These are phyloP conservation scores for Tilletia indica DNA, from an alignment of 1,284 basidiomycete species.

Conservation along the genomic window DNA sequence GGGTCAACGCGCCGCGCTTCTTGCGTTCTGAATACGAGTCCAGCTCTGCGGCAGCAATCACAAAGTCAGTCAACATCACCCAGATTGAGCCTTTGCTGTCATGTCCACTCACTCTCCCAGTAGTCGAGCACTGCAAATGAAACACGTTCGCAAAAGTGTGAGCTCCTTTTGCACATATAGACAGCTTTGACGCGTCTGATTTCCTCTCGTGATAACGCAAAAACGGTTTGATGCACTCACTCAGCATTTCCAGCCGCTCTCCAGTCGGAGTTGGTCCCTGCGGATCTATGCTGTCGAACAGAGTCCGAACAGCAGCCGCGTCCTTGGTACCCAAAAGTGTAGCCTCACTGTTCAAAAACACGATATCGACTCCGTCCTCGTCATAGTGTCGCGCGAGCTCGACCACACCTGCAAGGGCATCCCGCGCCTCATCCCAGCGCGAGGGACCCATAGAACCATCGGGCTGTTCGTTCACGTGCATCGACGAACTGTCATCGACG, in stretches of 20 bases:
- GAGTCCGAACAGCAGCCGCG: conserved; percentile 21
- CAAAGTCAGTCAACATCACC: background rate
- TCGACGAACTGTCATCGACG: conserved; percentile 37
- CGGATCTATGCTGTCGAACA: conserved; percentile 34
- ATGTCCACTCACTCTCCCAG: conserved; percentile 11
- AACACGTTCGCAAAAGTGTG: background rate
- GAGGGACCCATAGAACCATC: conserved; percentile 27
- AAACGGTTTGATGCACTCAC: conserved; percentile 17
- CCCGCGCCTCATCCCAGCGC: conserved; percentile 35
- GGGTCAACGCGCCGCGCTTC: background rate
- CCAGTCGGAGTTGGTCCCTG: conserved; percentile 41
- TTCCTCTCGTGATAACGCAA: background rate
- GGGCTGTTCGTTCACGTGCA: conserved; percentile 31
- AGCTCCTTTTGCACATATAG: conserved; percentile 27
- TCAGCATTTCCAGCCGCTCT: conserved; percentile 33
- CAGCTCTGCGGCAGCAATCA: background rate
- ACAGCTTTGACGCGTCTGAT: no score
- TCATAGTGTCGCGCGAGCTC: conserved; percentile 34
- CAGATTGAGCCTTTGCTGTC: background rate
- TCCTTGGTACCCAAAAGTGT: conserved; percentile 24
- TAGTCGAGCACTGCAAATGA: conserved; percentile 9
- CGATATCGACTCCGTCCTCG: conserved; percentile 40
- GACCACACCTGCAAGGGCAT: conserved; percentile 38
- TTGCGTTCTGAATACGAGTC: conserved; percentile 9
- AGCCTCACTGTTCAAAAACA: conserved; percentile 36